A percentile compares a stretch with the other conserved stretches of the same genome.
Evolutionary conservation across 441 rosid species (phyloP).

Genomic region (Flueggea neowawraea): DNA sequence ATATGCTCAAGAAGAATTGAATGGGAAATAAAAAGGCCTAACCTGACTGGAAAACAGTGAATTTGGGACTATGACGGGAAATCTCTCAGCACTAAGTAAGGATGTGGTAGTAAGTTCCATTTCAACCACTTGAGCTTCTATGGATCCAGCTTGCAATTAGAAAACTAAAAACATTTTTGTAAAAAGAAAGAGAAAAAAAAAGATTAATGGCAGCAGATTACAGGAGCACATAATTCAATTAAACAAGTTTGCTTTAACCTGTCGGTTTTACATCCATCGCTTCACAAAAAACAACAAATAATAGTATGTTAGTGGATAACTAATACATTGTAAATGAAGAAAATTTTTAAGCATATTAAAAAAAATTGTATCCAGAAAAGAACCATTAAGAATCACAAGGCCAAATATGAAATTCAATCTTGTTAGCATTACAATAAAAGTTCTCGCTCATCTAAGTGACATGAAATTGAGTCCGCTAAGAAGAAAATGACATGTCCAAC

Average conservation of each 20-base stretch:
- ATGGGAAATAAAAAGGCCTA: conserved; percentile 3
- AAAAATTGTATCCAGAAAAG: too few relatives aligned
- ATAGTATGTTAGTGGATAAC: too few relatives aligned
- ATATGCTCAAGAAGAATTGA: neutral
- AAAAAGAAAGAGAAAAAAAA: conserved; percentile 1
- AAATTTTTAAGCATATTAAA: too few relatives aligned
- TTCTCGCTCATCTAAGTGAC: neutral
- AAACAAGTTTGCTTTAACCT: too few relatives aligned
- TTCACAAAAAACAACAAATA: too few relatives aligned
- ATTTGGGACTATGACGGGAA: conserved; percentile 85
- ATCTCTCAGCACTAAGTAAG: conserved; percentile 73
- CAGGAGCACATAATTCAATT: too few relatives aligned
- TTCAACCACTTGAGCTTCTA: conserved; percentile 92
- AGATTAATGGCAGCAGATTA: neutral
- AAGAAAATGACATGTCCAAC: conserved; percentile 16
- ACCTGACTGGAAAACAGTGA: conserved; percentile 96
- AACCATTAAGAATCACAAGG: too few relatives aligned
- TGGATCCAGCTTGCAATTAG: conserved; percentile 67
- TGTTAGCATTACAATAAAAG: neutral
- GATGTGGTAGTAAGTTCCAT: conserved; percentile 88
- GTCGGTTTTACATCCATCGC: too few relatives aligned
- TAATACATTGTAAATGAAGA: too few relatives aligned
- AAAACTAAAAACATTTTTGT: conserved; percentile 4
- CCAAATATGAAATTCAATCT: neutral
- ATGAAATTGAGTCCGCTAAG: conserved; percentile 1